Conservation (phyloP, 1,284 basidiomycete genomes). For the Leccinum fallax region DNA sequence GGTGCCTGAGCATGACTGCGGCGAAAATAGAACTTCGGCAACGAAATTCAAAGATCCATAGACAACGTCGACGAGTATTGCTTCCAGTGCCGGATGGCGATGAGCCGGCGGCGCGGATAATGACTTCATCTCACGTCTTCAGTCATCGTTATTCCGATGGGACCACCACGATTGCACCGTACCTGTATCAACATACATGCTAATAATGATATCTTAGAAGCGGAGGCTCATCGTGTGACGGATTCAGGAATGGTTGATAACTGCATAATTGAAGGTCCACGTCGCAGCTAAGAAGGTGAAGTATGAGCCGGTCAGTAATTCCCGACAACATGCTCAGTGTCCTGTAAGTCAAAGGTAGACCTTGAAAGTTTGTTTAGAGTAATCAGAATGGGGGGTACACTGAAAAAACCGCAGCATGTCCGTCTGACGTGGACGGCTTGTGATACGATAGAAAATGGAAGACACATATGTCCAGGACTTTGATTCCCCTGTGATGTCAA, state of each 20-base stretch:
- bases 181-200: constrained; percentile 31
- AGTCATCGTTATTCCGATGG: constrained; percentile 4
- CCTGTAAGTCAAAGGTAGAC: neutral
- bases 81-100: constrained; percentile 52
- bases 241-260: neutral
- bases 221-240: constrained; percentile 2
- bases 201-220: constrained; percentile 22
- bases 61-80: constrained; percentile 61
- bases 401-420: neutral
- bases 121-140: neutral
- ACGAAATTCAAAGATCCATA: constrained; percentile 55
- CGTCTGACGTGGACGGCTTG: neutral
- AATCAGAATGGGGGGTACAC: constrained; percentile 1
- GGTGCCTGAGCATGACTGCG: constrained; percentile 14
- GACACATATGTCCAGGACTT: neutral
- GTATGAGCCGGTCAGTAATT: too few species aligned
- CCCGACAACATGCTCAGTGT: neutral
- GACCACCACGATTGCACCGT: constrained; percentile 30
- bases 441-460: neutral
- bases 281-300: neutral
- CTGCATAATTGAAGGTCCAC: constrained; percentile 3
- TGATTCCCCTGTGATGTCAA: constrained; percentile 5
- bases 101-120: constrained; percentile 35
- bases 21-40: constrained; percentile 49
- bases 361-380: neutral